phyloP scores from a whole-genome alignment of 2,329 filamentous ascomycete genomes.

The Colletotrichum endophyticum region DNA sequence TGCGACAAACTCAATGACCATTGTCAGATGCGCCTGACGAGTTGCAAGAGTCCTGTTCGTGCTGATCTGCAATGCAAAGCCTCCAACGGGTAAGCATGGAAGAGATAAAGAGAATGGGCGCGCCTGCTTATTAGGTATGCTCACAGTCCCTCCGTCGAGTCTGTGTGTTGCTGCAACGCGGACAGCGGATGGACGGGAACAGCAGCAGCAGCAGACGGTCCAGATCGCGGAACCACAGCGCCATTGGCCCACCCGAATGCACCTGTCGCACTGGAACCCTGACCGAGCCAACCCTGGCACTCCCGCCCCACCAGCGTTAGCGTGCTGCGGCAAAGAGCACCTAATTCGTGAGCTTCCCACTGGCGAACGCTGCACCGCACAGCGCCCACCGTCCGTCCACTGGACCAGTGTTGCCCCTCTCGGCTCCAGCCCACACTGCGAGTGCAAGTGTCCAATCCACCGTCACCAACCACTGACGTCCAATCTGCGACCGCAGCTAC shows the following conservation, averaged over 20 bases:
- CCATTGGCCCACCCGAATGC: background rate
- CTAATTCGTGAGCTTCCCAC: background rate
- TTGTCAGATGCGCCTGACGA: background rate
- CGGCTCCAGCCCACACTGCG: background rate
- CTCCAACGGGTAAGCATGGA: background rate
- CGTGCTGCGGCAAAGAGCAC: background rate
- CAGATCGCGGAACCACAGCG: background rate
- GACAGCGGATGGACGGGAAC: background rate
- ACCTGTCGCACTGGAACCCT: background rate
- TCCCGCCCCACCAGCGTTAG: background rate
- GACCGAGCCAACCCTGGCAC: background rate
- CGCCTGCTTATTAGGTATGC: background rate
- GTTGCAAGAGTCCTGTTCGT: background rate
- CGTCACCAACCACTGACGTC: constrained; percentile 3
- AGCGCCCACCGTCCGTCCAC: background rate
- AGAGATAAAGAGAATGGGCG: background rate
- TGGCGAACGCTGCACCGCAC: background rate
- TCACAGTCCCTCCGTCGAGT: background rate
- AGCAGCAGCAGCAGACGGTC: background rate
- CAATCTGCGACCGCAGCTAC: constrained; percentile 16
- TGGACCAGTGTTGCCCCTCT: constrained; percentile 2
- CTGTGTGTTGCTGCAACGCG: background rate
- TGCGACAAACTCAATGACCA: background rate
- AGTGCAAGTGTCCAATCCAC: background rate
- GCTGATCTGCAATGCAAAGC: background rate